Conservation (phyloP, 768 basidiomycete genomes). For the Phaeolepiota aurea region DNA sequence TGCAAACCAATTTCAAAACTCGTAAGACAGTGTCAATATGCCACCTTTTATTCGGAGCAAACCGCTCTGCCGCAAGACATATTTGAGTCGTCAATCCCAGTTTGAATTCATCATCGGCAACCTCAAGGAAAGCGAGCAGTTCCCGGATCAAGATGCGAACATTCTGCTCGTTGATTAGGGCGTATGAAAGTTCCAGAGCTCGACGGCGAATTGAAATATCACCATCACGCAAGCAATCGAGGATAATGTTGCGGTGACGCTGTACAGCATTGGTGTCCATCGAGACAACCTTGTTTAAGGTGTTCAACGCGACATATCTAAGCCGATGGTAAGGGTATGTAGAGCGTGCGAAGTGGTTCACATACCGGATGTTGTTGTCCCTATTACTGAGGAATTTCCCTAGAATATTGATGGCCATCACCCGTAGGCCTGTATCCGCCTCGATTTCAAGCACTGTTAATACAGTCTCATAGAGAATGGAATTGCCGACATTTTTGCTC, state of each 20-base stretch:
- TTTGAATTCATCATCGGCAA: slow-evolving; percentile 99
- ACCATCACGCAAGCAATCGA: slow-evolving; percentile 98
- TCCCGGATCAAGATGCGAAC: slow-evolving; percentile 90
- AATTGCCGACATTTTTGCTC: slow-evolving; percentile 96
- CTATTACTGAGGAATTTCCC: slow-evolving; percentile 97
- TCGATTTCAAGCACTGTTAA: slow-evolving; percentile 95
- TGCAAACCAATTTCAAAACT: slow-evolving; percentile 78
- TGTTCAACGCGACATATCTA: slow-evolving; percentile 97
- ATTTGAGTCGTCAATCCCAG: slow-evolving; percentile 97
- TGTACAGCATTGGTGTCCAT: slow-evolving; percentile 99
- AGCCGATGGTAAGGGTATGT: slow-evolving; percentile 1
- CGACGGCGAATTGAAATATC: slow-evolving; percentile 97
- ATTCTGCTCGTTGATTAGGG: slow-evolving; percentile 91
- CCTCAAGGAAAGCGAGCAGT: slow-evolving; percentile 91
- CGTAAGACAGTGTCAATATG: slow-evolving; percentile 97
- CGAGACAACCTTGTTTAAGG: slow-evolving; percentile 94
- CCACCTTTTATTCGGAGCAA: slow-evolving; percentile 97
- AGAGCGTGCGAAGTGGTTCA: slow-evolving; percentile 4
- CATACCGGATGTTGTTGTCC: slow-evolving; percentile 96
- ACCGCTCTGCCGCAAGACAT: slow-evolving; percentile 89
- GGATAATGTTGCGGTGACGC: slow-evolving; percentile 93
- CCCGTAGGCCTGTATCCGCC: slow-evolving; percentile 89
- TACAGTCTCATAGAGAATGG: slow-evolving; percentile 96
- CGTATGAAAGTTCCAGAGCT: slow-evolving; percentile 94
- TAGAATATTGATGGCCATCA: slow-evolving; percentile 99